phyloP scores from a whole-genome alignment of 2,329 filamentous ascomycete genomes.

The Tothia fuscella region DNA sequence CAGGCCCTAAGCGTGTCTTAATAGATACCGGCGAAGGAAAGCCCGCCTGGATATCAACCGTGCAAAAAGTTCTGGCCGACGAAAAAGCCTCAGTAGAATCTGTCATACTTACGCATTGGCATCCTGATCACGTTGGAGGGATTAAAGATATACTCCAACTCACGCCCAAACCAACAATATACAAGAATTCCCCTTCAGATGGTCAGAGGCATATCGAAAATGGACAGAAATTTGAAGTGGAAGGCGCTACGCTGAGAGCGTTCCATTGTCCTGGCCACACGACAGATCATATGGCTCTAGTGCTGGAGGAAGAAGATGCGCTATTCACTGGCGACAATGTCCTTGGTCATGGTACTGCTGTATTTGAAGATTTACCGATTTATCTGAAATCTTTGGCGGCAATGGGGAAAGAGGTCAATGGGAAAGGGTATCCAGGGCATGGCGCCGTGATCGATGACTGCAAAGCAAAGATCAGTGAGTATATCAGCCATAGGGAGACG shows the following conservation, averaged over 20 bases:
- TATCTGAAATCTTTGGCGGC: conserved; percentile 47
- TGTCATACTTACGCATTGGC: conserved; percentile 83
- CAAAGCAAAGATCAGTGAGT: conserved; percentile 60
- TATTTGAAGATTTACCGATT: conserved; percentile 27
- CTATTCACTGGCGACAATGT: conserved; percentile 34
- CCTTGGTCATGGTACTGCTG: conserved; percentile 28
- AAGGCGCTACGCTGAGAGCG: conserved; percentile 56
- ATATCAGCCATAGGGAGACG: conserved; percentile 68
- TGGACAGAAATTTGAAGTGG: conserved; percentile 42
- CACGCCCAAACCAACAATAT: conserved; percentile 51
- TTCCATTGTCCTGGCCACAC: conserved; percentile 66
- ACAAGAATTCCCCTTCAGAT: conserved; percentile 43
- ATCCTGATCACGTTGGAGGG: conserved; percentile 73
- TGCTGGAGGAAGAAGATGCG: conserved; percentile 42
- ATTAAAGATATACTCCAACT: conserved; percentile 54
- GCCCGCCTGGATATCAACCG: conserved; percentile 55
- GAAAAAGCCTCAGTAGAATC: conserved; percentile 59
- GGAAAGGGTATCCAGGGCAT: conserved; percentile 77
- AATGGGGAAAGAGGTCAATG: conserved; percentile 55
- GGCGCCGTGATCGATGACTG: conserved; percentile 68
- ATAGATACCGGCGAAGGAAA: conserved; percentile 84
- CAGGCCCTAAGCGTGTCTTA: conserved; percentile 59
- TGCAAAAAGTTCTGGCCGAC: conserved; percentile 51
- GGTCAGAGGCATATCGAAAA: conserved; percentile 43
- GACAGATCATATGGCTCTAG: conserved; percentile 66